Conservation (phyloP, 345 rosid genomes). For the Excoecaria cochinchinensis region DNA sequence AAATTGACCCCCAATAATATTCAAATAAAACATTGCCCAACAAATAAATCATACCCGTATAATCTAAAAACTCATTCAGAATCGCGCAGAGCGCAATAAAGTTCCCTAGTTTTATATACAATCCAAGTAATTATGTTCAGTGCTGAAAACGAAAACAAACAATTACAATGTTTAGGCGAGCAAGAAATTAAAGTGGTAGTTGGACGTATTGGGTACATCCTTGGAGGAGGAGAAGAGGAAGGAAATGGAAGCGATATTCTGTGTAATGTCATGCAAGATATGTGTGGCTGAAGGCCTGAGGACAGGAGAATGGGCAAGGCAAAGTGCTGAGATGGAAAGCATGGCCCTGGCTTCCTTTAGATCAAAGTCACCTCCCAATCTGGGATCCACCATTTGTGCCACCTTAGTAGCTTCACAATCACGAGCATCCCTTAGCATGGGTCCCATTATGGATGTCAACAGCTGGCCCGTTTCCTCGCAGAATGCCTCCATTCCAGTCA, state of each 20-base stretch:
- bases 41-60: no score
- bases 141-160: no score
- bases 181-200: background rate
- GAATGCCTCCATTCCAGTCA: constrained; percentile 75
- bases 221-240: constrained; percentile 19
- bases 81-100: no score
- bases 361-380: constrained; percentile 43
- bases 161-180: no score
- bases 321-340: constrained; percentile 47
- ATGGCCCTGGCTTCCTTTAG: constrained; percentile 54
- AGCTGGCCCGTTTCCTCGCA: constrained; percentile 55
- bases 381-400: constrained; percentile 59
- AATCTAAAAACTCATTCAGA: no score
- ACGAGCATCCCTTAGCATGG: constrained; percentile 27
- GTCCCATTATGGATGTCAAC: constrained; percentile 44
- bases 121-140: no score
- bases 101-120: no score
- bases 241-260: constrained; percentile 39
- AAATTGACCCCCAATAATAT: no score
- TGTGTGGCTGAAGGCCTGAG: constrained; percentile 62
- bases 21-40: no score
- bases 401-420: constrained; percentile 22
- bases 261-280: constrained; percentile 37
- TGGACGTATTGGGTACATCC: background rate
- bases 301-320: constrained; percentile 50